Evolutionary conservation across 2,329 filamentous ascomycete species (phyloP).

Genomic region (Fusarium robinianum): DNA sequence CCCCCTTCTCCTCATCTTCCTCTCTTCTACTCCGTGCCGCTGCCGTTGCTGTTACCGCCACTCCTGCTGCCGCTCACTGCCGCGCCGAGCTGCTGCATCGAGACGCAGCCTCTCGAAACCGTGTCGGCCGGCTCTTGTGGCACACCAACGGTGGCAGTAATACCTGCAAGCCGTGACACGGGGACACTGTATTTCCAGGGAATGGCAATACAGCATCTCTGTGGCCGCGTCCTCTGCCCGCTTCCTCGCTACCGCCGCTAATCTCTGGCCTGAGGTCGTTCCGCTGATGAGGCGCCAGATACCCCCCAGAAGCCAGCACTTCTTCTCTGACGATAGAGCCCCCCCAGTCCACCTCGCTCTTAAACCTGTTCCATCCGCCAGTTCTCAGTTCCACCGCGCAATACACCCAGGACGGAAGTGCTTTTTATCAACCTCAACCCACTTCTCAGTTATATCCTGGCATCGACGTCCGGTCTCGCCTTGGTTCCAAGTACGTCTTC

Average conservation of each 20-base stretch:
- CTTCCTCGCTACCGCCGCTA: conserved; percentile 24
- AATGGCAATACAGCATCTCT: conserved; percentile 39
- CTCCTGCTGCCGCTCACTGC: conserved; percentile 19
- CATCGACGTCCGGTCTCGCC: conserved; percentile 58
- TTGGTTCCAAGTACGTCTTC: conserved; percentile 58
- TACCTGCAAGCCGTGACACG: conserved; percentile 38
- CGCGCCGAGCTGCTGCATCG: conserved; percentile 32
- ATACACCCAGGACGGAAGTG: conserved; percentile 55
- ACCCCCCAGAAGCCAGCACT: conserved; percentile 57
- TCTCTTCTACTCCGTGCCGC: neutral
- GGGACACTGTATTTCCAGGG: conserved; percentile 38
- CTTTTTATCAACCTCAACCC: conserved; percentile 54
- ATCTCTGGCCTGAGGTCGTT: conserved; percentile 28
- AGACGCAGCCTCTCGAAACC: conserved; percentile 36
- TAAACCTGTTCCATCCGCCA: conserved; percentile 57
- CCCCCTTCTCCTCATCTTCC: conserved; percentile 6
- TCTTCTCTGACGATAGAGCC: conserved; percentile 60
- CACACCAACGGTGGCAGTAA: conserved; percentile 36
- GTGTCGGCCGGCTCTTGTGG: conserved; percentile 32
- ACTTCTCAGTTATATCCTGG: conserved; percentile 51
- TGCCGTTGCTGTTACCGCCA: conserved; percentile 14
- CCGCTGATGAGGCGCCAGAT: conserved; percentile 49
- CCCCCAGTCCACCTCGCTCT: conserved; percentile 54
- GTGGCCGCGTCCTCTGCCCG: conserved; percentile 34
- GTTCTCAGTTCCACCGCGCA: conserved; percentile 51